A percentile compares a stretch with the other conserved stretches of the same genome.
These are phyloP conservation scores for Harrya chromipes DNA, from an alignment of 768 basidiomycete genomes.

Conservation along the genomic window DNA sequence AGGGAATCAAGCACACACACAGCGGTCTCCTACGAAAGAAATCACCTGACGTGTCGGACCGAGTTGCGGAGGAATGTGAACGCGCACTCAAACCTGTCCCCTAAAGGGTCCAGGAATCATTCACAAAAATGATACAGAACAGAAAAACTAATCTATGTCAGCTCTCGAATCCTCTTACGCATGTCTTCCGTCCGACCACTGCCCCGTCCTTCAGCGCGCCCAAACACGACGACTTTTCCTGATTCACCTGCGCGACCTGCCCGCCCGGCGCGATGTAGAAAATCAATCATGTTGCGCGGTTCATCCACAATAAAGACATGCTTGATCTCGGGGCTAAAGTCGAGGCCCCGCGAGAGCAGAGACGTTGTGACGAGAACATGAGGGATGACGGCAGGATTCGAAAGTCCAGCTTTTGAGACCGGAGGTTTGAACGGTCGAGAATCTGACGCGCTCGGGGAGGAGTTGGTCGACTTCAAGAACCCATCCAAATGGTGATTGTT, in stretches of 20 bases:
- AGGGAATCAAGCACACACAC: too few species aligned
- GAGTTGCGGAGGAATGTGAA: too few species aligned
- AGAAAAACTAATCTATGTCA: conserved; percentile 10
- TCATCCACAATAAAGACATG: conserved; percentile 88
- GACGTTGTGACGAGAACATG: conserved; percentile 87
- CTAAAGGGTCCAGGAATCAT: too few species aligned
- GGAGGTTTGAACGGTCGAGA: conserved; percentile 1
- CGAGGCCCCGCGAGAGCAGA: conserved; percentile 84
- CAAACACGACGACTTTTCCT: conserved; percentile 76
- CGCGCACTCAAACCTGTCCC: too few species aligned
- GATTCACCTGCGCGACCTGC: conserved; percentile 69
- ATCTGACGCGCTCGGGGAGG: not conserved
- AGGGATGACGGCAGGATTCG: conserved; percentile 37
- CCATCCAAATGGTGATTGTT: conserved; percentile 74
- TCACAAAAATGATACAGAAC: too few species aligned
- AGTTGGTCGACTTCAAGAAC: conserved; percentile 49
- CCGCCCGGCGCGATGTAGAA: conserved; percentile 87
- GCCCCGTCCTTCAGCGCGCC: conserved; percentile 64
- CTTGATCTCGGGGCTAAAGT: conserved; percentile 73
- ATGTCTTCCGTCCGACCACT: conserved; percentile 50
- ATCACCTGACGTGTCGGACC: too few species aligned
- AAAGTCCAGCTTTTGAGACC: conserved; percentile 11
- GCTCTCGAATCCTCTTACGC: conserved; percentile 45
- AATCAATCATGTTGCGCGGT: conserved; percentile 88
- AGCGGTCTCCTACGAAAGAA: too few species aligned